Evolutionary conservation across 306 rosid genomes (phyloP), one percentile per base, ranked within the genome.

Genomic region (Quillaja saponaria): DNA sequence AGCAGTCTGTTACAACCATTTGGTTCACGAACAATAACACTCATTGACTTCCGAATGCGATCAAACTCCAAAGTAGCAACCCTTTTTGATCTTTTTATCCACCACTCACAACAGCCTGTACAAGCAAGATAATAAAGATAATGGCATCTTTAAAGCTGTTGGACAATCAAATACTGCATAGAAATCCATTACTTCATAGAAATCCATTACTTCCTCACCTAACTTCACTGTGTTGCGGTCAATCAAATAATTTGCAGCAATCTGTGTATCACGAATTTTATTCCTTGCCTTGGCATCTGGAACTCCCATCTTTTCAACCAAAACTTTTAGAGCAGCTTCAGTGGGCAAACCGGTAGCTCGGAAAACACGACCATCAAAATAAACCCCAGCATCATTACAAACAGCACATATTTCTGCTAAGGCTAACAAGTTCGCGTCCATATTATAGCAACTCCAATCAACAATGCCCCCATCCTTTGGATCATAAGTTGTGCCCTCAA

Each of bases 61-160:
- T 90, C 97, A 77, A 90, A 90, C 79, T 90, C 97, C 77, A 90
- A 76, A 3, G 90, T 90, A 8, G 97, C 95, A 60, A 87, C 81
- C 68, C 76, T 68, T 73, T 85, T 87, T 12, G 87, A 81, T 75
- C 87, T 79, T 74, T 78, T 83, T 48, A 55, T 81, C 97, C 97
- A 90, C 91, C 91, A 82, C 13, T 87, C 95, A 71, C 95, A 87
- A 71, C 88, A 87, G 7, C 94, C 97, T 87, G 63, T 41, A 50
- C 64, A 52, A 34, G 55, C 42, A 71, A 69, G 66, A 54, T 53
- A 58, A 41, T 53, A 8, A n/a, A 41, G 17, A 63, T 17, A 69
- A 66, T 60, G 48, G 62, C 20, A 57, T 53, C n/a, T n/a, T 73
- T 19, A 40, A 31, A 18, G 34, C 12, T 21, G 58, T 61, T 63